phyloP scores from a whole-genome alignment of 805 yeast species.

The Nakazawaea ernobii region DNA sequence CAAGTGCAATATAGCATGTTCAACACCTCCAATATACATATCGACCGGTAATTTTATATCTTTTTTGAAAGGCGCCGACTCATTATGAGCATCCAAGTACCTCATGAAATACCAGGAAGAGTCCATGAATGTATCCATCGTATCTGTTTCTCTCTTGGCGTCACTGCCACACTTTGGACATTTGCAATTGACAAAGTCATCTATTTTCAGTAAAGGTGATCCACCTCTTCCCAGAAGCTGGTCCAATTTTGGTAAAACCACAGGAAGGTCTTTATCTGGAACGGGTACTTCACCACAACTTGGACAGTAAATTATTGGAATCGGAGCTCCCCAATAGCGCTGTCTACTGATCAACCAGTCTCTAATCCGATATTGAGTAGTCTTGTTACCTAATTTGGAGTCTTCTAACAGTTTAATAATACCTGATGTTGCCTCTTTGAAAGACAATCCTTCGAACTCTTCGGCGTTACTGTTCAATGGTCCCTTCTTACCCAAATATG shows the following conservation, averaged over 20 bases:
- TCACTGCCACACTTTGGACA: constrained; percentile 77
- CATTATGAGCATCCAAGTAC: constrained; percentile 69
- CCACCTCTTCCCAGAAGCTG: constrained; percentile 44
- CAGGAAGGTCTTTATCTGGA: constrained; percentile 84
- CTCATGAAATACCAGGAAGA: constrained; percentile 95
- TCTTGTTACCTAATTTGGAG: constrained; percentile 35
- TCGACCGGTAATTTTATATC: constrained; percentile 69
- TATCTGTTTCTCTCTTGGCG: constrained; percentile 90
- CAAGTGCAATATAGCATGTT: constrained; percentile 91
- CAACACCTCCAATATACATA: constrained; percentile 90
- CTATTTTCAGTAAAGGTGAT: constrained; percentile 64
- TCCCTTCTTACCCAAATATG: constrained; percentile 40
- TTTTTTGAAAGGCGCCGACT: constrained; percentile 43
- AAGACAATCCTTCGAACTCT: constrained; percentile 42
- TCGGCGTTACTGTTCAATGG: constrained; percentile 42
- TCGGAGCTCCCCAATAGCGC: constrained; percentile 98
- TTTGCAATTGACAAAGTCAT: constrained; percentile 60
- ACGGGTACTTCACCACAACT: constrained; percentile 89
- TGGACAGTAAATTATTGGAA: constrained; percentile 87
- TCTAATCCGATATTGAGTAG: constrained; percentile 60
- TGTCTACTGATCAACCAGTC: constrained; percentile 97
- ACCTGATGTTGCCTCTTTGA: constrained; percentile 43
- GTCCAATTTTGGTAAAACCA: constrained; percentile 58
- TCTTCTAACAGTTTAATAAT: constrained; percentile 38
- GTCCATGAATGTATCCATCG: constrained; percentile 98